Evolutionary conservation across 2,329 filamentous ascomycete genomes (phyloP).

Genomic region (Diplodia corticola): DNA sequence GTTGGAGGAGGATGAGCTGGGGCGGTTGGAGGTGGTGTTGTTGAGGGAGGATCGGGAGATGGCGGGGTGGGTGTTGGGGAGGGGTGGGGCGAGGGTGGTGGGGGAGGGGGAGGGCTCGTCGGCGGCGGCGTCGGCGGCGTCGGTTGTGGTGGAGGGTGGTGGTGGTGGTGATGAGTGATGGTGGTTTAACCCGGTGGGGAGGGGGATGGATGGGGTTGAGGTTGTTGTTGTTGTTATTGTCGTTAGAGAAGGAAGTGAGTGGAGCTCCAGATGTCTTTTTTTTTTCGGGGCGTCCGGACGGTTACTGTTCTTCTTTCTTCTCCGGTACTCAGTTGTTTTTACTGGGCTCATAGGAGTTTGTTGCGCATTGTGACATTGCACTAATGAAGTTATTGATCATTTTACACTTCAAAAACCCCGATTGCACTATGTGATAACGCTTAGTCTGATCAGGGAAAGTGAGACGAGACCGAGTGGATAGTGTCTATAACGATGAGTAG

Average conservation of each 20-base stretch:
- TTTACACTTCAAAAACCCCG: background rate
- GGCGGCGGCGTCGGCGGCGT: background rate
- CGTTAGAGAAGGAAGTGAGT: too few species aligned
- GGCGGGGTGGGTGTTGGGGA: conserved; percentile 4
- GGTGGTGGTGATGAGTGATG: background rate
- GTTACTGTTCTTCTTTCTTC: background rate
- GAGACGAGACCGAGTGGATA: background rate
- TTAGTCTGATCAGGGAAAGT: background rate
- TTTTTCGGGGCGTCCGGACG: background rate
- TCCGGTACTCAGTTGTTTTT: background rate
- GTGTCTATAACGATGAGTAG: too few species aligned
- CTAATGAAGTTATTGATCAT: background rate
- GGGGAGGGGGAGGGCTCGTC: background rate
- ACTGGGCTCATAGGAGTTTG: background rate
- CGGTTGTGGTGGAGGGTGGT: background rate
- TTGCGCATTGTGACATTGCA: background rate
- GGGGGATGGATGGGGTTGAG: background rate
- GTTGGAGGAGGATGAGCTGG: conserved; percentile 18
- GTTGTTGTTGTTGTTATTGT: too few species aligned
- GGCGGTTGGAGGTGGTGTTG: conserved; percentile 13
- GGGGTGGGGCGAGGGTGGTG: conserved; percentile 13
- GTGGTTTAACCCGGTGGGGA: background rate
- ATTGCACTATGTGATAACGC: background rate
- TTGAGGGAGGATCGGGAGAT: conserved; percentile 3
- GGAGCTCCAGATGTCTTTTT: background rate